Conservation (phyloP, 805 yeast genomes). For the Dipodascus geniculatus region DNA sequence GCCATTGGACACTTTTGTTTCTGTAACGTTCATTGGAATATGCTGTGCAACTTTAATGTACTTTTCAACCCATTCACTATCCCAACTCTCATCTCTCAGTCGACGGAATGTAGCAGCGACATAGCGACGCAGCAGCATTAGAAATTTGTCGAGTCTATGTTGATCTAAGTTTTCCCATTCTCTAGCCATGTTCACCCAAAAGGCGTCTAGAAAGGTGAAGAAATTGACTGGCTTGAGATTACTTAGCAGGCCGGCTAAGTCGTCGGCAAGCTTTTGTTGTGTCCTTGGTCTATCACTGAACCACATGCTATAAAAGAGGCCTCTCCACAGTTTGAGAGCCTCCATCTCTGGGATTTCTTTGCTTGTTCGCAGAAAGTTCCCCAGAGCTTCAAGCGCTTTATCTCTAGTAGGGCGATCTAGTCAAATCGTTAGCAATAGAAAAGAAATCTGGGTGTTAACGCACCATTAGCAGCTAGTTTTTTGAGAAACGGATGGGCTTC, state of each 20-base stretch:
- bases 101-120: conserved; percentile 52
- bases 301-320: conserved; percentile 95
- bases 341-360: conserved; percentile 36
- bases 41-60: conserved; percentile 33
- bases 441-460: conserved; percentile 5
- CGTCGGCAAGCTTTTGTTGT: conserved; percentile 73
- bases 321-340: conserved; percentile 85
- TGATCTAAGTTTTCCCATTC: conserved; percentile 85
- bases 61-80: conserved; percentile 30
- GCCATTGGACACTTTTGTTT: conserved; percentile 52
- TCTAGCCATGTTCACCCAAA: conserved; percentile 64
- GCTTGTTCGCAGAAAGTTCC: conserved; percentile 40
- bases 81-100: conserved; percentile 45
- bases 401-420: conserved; percentile 57
- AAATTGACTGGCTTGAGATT: conserved; percentile 30
- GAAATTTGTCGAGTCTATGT: conserved; percentile 76
- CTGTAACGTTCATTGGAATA: conserved; percentile 35
- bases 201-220: conserved; percentile 50
- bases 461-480: conserved; percentile 69
- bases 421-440: background rate
- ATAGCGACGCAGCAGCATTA: conserved; percentile 68
- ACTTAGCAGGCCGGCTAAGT: conserved; percentile 44
- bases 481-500: conserved; percentile 45
- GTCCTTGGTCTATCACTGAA: conserved; percentile 87
- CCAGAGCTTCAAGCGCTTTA: conserved; percentile 55